Base-by-base conservation (phyloP, 2,329 filamentous ascomycete species). In the Hypomyces rosellus region DNA sequence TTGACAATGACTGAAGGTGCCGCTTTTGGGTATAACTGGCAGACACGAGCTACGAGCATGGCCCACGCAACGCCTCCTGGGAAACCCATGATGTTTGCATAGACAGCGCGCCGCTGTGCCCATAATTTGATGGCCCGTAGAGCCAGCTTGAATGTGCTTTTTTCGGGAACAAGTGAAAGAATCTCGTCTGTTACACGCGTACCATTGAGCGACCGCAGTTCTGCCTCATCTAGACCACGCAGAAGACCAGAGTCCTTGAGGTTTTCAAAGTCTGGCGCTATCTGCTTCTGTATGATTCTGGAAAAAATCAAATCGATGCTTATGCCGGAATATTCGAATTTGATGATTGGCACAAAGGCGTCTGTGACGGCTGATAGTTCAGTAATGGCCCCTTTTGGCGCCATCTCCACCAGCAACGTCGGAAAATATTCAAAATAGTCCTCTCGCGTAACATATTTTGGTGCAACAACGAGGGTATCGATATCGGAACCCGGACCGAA, bases 11-110 rank as follows among this genome's bases (percentile, higher is more conserved):
- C 87, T 1, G 91, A 89, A 15, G 88, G 88, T 8, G 89, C 88
- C 6, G 93, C 93, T 64, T 89, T 90, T 13, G 93, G 93, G 62
- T 97, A 99, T 14, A 99, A 79, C 68, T 99, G 93, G 68, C 93
- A 97, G 39, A 97, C 88, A 56, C 93, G 82, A 46, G 93, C 93
- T 25, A 97, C 91, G 63, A 99, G 80, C 87, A 99, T 96, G 12
- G 92, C 93, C 89, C 92, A 99, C 5, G 93, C 93, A 38, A 99
- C 91, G 70, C 93, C 93, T 60, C 93, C 93, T 2, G 93, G 93
- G 59, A 93, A 99, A 22, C 93, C 93, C 69, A 96, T 90, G 56
- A 97, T 91, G 62, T 96, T 96, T 56, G 89, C 89, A 65, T 97
- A 97, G 44, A 97, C 89, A 20, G 88, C 93, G 54, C 92, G 87